Evolutionary conservation across 139 green algal species (phyloP), one percentile per base, ranked within the genome.

Genomic region (Medakamo hakoo): DNA sequence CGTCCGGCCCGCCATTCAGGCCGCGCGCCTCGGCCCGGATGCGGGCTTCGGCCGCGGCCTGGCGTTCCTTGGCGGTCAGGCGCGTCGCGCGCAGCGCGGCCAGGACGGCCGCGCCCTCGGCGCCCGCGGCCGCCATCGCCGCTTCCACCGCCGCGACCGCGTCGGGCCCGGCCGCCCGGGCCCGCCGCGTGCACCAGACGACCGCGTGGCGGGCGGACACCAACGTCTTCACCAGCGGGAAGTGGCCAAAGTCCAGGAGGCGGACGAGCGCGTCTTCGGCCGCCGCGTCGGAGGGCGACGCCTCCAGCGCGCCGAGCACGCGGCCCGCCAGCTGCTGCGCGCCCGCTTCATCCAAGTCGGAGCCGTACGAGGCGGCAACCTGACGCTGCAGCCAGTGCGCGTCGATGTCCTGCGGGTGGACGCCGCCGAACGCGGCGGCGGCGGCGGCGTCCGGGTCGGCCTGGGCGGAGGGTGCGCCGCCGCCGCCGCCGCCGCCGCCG

Each of bases 371-470:
- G 28, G 77, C 72, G 28, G 74, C 65, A 16, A 98, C 76, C 55
- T 84, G 71, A 26, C 92, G 84, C 81, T 99, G 92, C 72, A 99
- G 85, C 93, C 93, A 99, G 81, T 96, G 98, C 3, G 93, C 92
- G 68, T 98, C 92, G 68, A 99, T 95, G 61, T 95, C 88, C 69
- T 86, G 72, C 52, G 66, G 27, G 5, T 2, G 4, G 2, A 20
- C 20, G 4, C 27, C 20, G 40, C 32, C 31, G 59, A 19, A 64
- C 69, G 3, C 58, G 59, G 55, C 76, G 67, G 63, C 58, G 40
- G 22, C 32, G 49, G 29, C 25, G 3, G 30, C 49, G 16, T 18
- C 27, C 30, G 3, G 3, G 3, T n/a, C 9, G 21, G 76, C 69
- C 2, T 75, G 67, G 25, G 77, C 73, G 1, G 40, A 49, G 21